phyloP scores from a whole-genome alignment of 129 eudicot species.

The Chrysanthemum seticuspe region DNA sequence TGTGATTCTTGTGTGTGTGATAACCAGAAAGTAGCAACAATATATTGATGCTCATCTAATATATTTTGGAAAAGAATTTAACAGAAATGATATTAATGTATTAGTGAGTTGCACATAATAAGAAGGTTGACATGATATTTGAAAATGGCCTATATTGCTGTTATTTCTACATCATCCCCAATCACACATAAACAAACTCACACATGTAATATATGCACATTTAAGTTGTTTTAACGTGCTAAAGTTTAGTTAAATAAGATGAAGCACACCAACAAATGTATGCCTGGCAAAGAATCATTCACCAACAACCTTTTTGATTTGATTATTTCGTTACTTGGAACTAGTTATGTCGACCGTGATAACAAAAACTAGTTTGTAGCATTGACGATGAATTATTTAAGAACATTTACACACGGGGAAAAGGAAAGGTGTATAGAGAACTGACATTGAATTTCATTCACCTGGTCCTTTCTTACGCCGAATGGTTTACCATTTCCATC shows the following conservation, averaged over 20 bases:
- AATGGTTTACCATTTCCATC: too few relatives aligned
- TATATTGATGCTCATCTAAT: slow-evolving; percentile 33
- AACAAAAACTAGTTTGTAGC: too few relatives aligned
- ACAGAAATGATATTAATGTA: slow-evolving; percentile 25
- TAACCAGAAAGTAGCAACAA: slow-evolving; percentile 25
- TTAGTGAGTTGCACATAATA: slow-evolving; percentile 23
- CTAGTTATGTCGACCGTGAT: too few relatives aligned
- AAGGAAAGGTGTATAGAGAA: too few relatives aligned
- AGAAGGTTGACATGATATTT: slow-evolving; percentile 25
- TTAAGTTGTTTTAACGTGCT: background rate
- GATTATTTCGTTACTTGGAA: background rate
- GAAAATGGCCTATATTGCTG: slow-evolving; percentile 11
- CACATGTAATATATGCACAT: too few relatives aligned
- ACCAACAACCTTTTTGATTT: background rate
- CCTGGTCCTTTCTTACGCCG: too few relatives aligned
- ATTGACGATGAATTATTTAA: too few relatives aligned
- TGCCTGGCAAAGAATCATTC: background rate
- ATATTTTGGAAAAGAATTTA: slow-evolving; percentile 25
- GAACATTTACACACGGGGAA: too few relatives aligned
- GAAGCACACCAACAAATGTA: background rate
- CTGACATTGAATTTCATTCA: too few relatives aligned
- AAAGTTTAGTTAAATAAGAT: background rate
- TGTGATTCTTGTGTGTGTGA: slow-evolving; percentile 16
- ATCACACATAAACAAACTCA: background rate
- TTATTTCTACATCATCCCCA: slow-evolving; percentile 11